phyloP scores from a whole-genome alignment of 202 grass and related monocot species.

The Cymbopogon flexuosus region DNA sequence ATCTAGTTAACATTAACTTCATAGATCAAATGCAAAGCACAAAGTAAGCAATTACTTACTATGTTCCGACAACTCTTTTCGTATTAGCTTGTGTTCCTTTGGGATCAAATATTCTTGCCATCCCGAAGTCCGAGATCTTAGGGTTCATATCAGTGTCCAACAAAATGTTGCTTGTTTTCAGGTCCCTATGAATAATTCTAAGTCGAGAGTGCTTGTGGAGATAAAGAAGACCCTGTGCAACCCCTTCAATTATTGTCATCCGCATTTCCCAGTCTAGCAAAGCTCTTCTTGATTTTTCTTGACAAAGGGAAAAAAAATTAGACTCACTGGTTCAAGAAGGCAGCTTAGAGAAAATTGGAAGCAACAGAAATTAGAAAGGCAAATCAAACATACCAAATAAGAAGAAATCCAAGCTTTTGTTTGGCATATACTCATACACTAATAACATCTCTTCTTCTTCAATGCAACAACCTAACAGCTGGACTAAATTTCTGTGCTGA shows the following conservation, averaged over 20 bases:
- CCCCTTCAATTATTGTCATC: constrained; percentile 47
- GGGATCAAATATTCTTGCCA: constrained; percentile 48
- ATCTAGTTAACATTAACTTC: background rate
- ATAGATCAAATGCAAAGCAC: background rate
- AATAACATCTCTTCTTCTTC: constrained; percentile 56
- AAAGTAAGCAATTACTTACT: constrained; percentile 32
- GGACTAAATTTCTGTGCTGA: constrained; percentile 68
- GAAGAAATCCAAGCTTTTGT: constrained; percentile 73
- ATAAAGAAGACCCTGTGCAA: constrained; percentile 58
- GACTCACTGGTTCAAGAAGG: background rate
- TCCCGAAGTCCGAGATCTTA: constrained; percentile 57
- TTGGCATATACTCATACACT: constrained; percentile 58
- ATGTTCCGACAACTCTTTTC: constrained; percentile 48
- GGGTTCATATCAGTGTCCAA: constrained; percentile 57
- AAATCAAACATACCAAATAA: constrained; percentile 43
- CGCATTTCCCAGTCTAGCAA: constrained; percentile 35
- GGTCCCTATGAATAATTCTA: constrained; percentile 51
- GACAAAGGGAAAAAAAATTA: background rate
- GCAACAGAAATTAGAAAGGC: background rate
- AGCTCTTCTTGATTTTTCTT: constrained; percentile 40
- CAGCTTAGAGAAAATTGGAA: background rate
- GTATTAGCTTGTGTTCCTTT: constrained; percentile 47
- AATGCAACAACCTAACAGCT: constrained; percentile 62
- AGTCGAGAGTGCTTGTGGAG: constrained; percentile 58
- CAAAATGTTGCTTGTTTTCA: constrained; percentile 58